Conservation (phyloP, 2,329 filamentous ascomycete genomes). For the Fusarium secorum region DNA sequence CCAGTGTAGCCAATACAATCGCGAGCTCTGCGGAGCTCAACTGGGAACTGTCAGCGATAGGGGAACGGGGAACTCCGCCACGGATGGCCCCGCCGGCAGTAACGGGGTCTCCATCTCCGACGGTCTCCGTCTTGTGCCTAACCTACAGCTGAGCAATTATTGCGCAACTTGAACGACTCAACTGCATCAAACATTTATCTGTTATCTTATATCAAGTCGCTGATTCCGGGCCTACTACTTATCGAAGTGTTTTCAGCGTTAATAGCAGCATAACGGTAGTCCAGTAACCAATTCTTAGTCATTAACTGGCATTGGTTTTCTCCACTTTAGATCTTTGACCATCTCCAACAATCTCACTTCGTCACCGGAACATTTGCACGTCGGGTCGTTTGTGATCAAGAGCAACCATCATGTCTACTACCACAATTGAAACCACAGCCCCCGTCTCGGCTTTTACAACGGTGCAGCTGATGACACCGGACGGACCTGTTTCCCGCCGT, state of each 20-base stretch:
- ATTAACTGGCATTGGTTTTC: neutral
- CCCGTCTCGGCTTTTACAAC: neutral
- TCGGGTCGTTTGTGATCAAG: accelerated
- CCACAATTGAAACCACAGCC: neutral
- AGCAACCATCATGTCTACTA: neutral
- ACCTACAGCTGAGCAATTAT: neutral
- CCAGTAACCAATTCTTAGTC: too few relatives aligned
- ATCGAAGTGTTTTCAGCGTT: too few relatives aligned
- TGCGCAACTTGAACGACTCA: neutral
- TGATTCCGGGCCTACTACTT: accelerated
- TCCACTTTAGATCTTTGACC: too few relatives aligned
- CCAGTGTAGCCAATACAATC: neutral
- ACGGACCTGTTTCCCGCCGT: slow-evolving; percentile 5
- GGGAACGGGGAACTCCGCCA: neutral
- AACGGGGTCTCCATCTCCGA: neutral
- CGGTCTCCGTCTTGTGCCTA: neutral
- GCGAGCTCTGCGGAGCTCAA: neutral
- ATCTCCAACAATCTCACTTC: neutral
- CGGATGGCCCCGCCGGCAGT: neutral
- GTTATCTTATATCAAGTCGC: neutral
- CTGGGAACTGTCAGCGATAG: neutral
- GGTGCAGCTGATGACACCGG: neutral
- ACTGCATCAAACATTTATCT: accelerated
- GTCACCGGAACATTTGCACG: accelerated
- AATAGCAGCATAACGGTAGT: too few relatives aligned